Evolutionary conservation across 805 yeast species (phyloP).

Genomic region (Wickerhamiella parazyma): DNA sequence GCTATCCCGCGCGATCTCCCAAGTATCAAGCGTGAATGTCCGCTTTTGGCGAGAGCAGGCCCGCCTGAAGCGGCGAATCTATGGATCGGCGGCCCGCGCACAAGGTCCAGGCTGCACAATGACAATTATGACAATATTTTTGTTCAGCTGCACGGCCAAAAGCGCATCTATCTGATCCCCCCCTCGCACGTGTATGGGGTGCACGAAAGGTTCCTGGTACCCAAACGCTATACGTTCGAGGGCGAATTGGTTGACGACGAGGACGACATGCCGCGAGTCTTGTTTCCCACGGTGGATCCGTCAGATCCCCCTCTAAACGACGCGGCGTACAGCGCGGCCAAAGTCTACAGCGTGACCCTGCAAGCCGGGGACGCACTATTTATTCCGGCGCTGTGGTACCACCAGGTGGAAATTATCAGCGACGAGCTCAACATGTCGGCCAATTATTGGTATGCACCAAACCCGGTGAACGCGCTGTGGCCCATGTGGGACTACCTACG

Average conservation of each 20-base stretch:
- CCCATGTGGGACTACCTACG: constrained; percentile 24
- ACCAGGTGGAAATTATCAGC: constrained; percentile 24
- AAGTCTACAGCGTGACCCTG: constrained; percentile 22
- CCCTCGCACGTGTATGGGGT: constrained; percentile 24
- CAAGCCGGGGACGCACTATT: constrained; percentile 28
- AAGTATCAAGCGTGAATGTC: constrained; percentile 10
- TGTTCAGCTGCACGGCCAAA: constrained; percentile 25
- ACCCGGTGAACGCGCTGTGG: constrained; percentile 20
- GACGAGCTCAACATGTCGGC: constrained; percentile 20
- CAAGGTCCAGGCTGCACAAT: constrained; percentile 26
- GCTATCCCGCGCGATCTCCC: constrained; percentile 1
- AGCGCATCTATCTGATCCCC: constrained; percentile 26
- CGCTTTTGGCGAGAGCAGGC: constrained; percentile 13
- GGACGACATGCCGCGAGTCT: constrained; percentile 11
- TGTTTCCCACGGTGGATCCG: constrained; percentile 28
- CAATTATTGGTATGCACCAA: constrained; percentile 26
- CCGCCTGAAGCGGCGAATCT: constrained; percentile 28
- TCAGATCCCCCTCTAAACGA: constrained; percentile 14
- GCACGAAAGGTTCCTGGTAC: constrained; percentile 21
- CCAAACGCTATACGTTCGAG: constrained; percentile 20
- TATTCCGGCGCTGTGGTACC: constrained; percentile 31
- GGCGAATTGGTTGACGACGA: constrained; percentile 14
- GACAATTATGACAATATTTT: constrained; percentile 30
- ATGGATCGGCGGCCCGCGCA: constrained; percentile 26
- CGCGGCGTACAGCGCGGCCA: constrained; percentile 11